Percentiles rank a stretch among this genome's conserved stretches.
Evolutionary conservation across 129 eudicot species (phyloP).

Genomic region (Cynara cardunculus): DNA sequence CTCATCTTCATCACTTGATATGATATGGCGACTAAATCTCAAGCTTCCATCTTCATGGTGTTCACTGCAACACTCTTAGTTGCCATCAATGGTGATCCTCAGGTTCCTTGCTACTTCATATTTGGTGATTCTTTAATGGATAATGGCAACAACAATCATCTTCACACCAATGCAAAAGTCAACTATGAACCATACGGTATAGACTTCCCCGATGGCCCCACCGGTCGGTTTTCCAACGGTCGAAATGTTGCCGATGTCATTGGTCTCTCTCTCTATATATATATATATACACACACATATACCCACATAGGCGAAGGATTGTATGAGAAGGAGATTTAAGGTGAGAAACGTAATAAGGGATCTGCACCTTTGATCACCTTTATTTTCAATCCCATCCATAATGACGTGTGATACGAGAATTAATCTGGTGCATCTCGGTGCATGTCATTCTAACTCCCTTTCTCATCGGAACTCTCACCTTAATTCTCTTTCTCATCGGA

Average conservation of each 20-base stretch:
- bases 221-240: slow-evolving; percentile 71
- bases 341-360: too few relatives aligned
- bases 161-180: slow-evolving; percentile 45
- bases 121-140: slow-evolving; percentile 70
- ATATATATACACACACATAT: not conserved
- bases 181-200: slow-evolving; percentile 62
- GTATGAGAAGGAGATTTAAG: too few relatives aligned
- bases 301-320: too few relatives aligned
- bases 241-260: slow-evolving; percentile 40
- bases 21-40: not conserved
- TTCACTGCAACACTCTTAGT: not conserved
- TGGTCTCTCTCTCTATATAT: slow-evolving; percentile 19
- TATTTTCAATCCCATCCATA: too few relatives aligned
- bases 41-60: not conserved
- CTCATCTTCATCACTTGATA: not conserved
- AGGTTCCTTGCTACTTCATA: slow-evolving; percentile 54
- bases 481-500: too few relatives aligned
- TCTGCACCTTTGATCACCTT: too few relatives aligned
- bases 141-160: slow-evolving; percentile 65
- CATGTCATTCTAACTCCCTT: too few relatives aligned
- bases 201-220: slow-evolving; percentile 53
- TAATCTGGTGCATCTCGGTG: too few relatives aligned
- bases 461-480: too few relatives aligned
- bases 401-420: too few relatives aligned
- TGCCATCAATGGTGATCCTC: slow-evolving; percentile 14